phyloP scores from a whole-genome alignment of 2,329 filamentous ascomycete species.

The Bretziella fagacearum region DNA sequence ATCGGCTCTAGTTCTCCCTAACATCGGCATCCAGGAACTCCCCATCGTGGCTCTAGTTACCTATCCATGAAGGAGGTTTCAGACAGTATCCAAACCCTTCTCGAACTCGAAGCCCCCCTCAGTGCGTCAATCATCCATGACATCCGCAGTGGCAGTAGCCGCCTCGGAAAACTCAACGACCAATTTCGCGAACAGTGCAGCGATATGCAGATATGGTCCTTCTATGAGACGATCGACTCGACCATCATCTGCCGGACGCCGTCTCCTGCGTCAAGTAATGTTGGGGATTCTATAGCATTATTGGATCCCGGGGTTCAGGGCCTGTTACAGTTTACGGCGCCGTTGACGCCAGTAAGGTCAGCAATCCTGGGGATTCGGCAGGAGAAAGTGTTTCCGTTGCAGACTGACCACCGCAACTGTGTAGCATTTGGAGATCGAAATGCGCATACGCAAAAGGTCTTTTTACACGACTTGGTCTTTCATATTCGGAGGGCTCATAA shows the following conservation, averaged over 20 bases:
- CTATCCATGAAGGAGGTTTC: conserved; percentile 41
- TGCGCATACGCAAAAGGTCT: conserved; percentile 28
- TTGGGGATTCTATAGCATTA: no score
- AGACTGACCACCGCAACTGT: conserved; percentile 38
- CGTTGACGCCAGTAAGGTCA: conserved; percentile 40
- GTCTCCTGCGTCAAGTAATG: not conserved
- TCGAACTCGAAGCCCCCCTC: conserved; percentile 34
- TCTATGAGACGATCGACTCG: conserved; percentile 42
- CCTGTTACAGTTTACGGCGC: conserved; percentile 31
- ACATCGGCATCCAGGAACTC: conserved; percentile 28
- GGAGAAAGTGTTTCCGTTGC: conserved; percentile 35
- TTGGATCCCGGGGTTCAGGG: not conserved
- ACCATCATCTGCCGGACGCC: conserved; percentile 8
- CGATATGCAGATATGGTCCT: conserved; percentile 44
- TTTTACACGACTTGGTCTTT: conserved; percentile 22
- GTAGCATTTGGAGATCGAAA: conserved; percentile 37
- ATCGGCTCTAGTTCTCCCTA: not conserved
- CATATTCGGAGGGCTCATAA: conserved; percentile 23
- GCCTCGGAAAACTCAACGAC: conserved; percentile 33
- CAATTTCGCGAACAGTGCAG: conserved; percentile 38
- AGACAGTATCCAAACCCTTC: conserved; percentile 33
- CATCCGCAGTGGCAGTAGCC: conserved; percentile 32
- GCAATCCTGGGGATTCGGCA: conserved; percentile 33
- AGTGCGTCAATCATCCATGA: conserved; percentile 33
- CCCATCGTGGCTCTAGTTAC: conserved; percentile 46